These are phyloP conservation scores for Crithidia acanthocephali DNA, from an alignment of 208 protist species.

Conservation along the genomic window DNA sequence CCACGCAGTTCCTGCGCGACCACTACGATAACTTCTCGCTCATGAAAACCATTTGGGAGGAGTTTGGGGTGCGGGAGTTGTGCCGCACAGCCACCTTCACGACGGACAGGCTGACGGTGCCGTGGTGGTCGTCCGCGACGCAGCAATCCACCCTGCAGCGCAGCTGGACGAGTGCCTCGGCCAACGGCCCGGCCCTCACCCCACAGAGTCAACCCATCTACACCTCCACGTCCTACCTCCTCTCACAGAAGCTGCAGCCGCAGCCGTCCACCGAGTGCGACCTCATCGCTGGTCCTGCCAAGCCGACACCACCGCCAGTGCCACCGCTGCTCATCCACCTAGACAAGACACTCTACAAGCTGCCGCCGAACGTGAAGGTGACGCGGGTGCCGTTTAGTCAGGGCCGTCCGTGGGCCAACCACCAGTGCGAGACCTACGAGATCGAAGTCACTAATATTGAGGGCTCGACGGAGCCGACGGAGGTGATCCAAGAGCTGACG, in stretches of 20 bases:
- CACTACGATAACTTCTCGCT: slow-evolving; percentile 53
- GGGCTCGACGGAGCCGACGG: slow-evolving; percentile 24
- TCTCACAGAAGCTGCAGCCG: slow-evolving; percentile 28
- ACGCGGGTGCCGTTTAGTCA: slow-evolving; percentile 29
- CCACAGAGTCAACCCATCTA: slow-evolving; percentile 26
- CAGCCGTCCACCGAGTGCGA: slow-evolving; percentile 2
- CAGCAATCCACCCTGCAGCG: slow-evolving; percentile 37
- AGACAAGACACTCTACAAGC: slow-evolving; percentile 56
- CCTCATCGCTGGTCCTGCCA: not conserved
- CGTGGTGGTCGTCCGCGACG: slow-evolving; percentile 49
- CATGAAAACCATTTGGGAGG: slow-evolving; percentile 51
- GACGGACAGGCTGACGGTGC: slow-evolving; percentile 56
- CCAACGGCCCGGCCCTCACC: not conserved
- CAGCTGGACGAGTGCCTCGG: slow-evolving; percentile 11
- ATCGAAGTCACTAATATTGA: slow-evolving; percentile 63
- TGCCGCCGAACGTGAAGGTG: slow-evolving; percentile 23
- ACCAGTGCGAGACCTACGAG: slow-evolving; percentile 56
- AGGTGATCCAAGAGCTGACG: slow-evolving; percentile 50
- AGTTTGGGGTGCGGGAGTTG: slow-evolving; percentile 56
- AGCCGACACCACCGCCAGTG: slow-evolving; percentile 8
- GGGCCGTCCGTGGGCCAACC: slow-evolving; percentile 21
- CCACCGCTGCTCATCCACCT: slow-evolving; percentile 55
- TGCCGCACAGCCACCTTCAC: slow-evolving; percentile 49
- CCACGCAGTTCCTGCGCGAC: slow-evolving; percentile 53
- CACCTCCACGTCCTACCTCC: slow-evolving; percentile 18